Base-by-base conservation (phyloP, 306 rosid species). In the Cicer cuneatum region DNA sequence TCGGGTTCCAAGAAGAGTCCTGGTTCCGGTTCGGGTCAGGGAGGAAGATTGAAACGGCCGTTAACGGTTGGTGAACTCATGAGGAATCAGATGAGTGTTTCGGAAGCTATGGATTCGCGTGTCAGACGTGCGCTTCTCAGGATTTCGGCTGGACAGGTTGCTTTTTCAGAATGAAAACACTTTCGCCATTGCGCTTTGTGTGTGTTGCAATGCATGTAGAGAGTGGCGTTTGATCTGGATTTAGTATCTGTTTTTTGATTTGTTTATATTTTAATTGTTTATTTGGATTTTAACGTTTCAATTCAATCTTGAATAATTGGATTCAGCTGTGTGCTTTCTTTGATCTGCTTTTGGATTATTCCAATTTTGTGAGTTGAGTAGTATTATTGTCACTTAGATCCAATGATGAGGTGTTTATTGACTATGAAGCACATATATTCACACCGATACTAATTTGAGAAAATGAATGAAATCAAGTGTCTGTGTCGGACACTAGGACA, bases 81-180 rank as follows among this genome's bases (percentile, higher is more conserved):
- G 97, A 87, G 97, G 78, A 87, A 80, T 84, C 99, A 94, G 83
- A 94, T 94, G 99, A 83, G 88, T 85, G 97, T 94, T 82, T 88
- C 99, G 10, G 97, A 94, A 37, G 89, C 95, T 10, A 84, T 87
- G 86, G 97, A 94, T 85, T 92, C 97, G 14, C 90, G 99, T 69
- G 95, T 94, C 0, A 65, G 96, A 60, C 84, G 97, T 72, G 99
- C 99, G 41, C 86, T 94, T 54, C 92, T 91, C 6, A 85, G 97
- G 73, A 94, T 94, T 76, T 86, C 96, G 24, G 96, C 97, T 85
- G 88, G 93, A 2, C 97, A 94, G 99, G 99, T 94, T 67, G 14
- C 59, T 79, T 64, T 21, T 21, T 21, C 24, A 21, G 24, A 21
- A 21, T 21, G 24, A 21, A 21, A 21, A 21, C 24, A 1, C 24